Conservation (phyloP, 768 basidiomycete genomes). For the Lanmaoa pseudosensibilis region DNA sequence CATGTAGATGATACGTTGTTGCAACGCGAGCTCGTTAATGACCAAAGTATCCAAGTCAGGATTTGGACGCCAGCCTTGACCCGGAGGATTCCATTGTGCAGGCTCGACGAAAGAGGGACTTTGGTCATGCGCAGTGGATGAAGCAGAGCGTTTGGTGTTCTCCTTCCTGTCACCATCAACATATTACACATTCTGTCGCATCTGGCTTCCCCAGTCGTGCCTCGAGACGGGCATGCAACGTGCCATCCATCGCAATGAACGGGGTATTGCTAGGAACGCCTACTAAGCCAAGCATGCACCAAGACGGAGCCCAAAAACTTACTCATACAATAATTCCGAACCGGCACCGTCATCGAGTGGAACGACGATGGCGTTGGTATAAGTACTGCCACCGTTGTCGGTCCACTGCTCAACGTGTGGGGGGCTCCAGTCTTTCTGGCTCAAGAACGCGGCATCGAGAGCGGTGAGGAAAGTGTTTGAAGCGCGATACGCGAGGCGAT, state of each 20-base stretch:
- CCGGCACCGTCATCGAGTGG: slow-evolving; percentile 42
- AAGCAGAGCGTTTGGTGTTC: no score
- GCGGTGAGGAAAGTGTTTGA: slow-evolving; percentile 1
- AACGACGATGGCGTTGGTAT: slow-evolving; percentile 36
- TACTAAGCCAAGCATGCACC: neutral
- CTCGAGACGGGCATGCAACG: slow-evolving; percentile 47
- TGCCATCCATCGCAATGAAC: slow-evolving; percentile 47
- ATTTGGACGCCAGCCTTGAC: neutral
- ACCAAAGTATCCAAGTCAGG: neutral
- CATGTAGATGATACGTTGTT: slow-evolving; percentile 3
- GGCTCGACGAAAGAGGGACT: neutral
- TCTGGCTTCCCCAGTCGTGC: slow-evolving; percentile 41
- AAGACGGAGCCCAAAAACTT: slow-evolving; percentile 23
- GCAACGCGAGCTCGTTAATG: neutral
- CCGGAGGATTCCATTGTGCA: no score
- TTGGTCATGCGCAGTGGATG: neutral
- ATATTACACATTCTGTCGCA: slow-evolving; percentile 45
- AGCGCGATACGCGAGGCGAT: slow-evolving; percentile 28
- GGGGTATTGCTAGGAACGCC: slow-evolving; percentile 39
- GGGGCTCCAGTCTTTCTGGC: slow-evolving; percentile 8
- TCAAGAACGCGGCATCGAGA: slow-evolving; percentile 3
- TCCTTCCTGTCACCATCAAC: slow-evolving; percentile 23
- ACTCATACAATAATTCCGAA: slow-evolving; percentile 54
- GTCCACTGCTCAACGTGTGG: slow-evolving; percentile 14
- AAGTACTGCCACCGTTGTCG: neutral